These are phyloP conservation scores for Fusarium cyanostomum DNA, from an alignment of 2,329 filamentous ascomycete species.

Conservation along the genomic window DNA sequence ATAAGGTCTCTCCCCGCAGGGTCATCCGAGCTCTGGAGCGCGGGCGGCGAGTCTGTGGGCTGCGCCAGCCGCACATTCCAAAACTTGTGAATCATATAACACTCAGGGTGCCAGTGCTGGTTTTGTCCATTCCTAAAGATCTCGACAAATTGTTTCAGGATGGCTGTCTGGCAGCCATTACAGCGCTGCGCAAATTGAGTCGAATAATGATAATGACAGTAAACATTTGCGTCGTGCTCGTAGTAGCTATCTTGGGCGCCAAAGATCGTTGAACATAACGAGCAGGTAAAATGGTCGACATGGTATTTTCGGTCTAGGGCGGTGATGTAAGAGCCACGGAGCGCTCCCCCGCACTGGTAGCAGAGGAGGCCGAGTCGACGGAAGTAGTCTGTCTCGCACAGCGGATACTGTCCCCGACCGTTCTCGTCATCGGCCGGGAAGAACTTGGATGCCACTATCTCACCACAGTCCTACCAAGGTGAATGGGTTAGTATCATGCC, in stretches of 20 bases:
- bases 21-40: slow-evolving; percentile 56
- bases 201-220: slow-evolving; percentile 98
- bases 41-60: slow-evolving; percentile 60
- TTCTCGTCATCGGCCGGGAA: slow-evolving; percentile 95
- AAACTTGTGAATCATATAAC: slow-evolving; percentile 99
- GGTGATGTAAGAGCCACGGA: slow-evolving; percentile 97
- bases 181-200: slow-evolving; percentile 96
- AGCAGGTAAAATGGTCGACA: slow-evolving; percentile 99
- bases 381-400: slow-evolving; percentile 99
- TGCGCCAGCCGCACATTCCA: slow-evolving; percentile 93
- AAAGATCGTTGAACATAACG: slow-evolving; percentile 96
- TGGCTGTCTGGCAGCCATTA: slow-evolving; percentile 96
- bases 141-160: slow-evolving; percentile 98
- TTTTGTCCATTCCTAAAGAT: slow-evolving; percentile 98
- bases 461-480: slow-evolving; percentile 81
- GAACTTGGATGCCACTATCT: slow-evolving; percentile 98
- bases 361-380: slow-evolving; percentile 89
- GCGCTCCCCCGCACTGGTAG: slow-evolving; percentile 88
- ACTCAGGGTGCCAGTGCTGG: slow-evolving; percentile 99
- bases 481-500: slow-evolving; percentile 27
- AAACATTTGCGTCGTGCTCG: slow-evolving; percentile 95
- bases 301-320: slow-evolving; percentile 98
- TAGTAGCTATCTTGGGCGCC: slow-evolving; percentile 99
- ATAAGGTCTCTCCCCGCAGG: slow-evolving; percentile 77
- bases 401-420: slow-evolving; percentile 85